These are phyloP conservation scores for Agastache rugosa DNA, from an alignment of 257 asterid genomes.

Conservation along the genomic window DNA sequence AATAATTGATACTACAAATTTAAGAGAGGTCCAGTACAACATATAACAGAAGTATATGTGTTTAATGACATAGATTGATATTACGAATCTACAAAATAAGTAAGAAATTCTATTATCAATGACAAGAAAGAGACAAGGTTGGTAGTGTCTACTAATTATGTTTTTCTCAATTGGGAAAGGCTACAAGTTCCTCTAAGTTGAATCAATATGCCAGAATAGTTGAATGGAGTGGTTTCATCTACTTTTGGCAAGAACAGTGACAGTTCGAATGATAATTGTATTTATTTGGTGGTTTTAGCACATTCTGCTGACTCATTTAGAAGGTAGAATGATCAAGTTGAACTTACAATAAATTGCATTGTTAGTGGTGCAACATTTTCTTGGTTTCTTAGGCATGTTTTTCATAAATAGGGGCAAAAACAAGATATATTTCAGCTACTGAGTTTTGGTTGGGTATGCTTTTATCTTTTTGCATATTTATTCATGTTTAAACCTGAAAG, in stretches of 20 bases:
- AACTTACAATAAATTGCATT: not conserved
- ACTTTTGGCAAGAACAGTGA: not conserved
- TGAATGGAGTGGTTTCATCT: slow-evolving; percentile 11
- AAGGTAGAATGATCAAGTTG: not conserved
- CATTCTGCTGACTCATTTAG: not conserved
- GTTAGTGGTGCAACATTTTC: not conserved
- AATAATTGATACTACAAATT: too few species aligned
- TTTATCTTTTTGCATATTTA: not conserved
- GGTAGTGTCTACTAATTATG: not conserved
- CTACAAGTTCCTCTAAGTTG: not conserved
- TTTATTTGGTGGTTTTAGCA: not conserved
- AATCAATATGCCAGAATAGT: not conserved
- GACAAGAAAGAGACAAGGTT: slow-evolving; percentile 14
- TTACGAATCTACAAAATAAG: not conserved
- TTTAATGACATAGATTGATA: not conserved
- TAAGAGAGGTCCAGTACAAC: too few species aligned
- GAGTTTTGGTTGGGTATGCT: not conserved
- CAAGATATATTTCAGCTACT: slow-evolving; percentile 11
- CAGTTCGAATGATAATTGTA: not conserved
- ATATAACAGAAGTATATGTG: not conserved
- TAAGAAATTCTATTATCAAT: not conserved
- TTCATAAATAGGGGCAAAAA: not conserved
- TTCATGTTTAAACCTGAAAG: not conserved
- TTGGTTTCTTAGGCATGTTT: slow-evolving; percentile 22
- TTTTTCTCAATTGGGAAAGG: not conserved